Conservation (phyloP, 768 basidiomycete genomes). For the Pholiota conissans region DNA sequence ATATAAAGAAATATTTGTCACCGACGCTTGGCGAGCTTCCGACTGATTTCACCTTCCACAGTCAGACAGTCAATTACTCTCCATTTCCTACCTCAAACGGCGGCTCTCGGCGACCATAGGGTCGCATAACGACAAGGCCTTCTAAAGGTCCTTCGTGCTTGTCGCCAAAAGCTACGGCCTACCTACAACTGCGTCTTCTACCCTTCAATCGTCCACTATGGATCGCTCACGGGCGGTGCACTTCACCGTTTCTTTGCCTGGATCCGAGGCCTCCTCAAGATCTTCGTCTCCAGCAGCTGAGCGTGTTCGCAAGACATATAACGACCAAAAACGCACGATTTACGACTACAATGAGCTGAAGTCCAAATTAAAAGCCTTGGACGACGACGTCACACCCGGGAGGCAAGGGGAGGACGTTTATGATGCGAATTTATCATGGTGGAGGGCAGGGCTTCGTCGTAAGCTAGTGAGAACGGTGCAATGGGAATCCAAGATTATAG, state of each 20-base stretch:
- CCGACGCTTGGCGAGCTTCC: background rate
- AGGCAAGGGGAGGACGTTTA: conserved; percentile 56
- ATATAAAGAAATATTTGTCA: background rate
- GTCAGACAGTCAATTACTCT: no score
- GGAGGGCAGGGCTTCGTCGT: conserved; percentile 63
- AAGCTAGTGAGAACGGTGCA: conserved; percentile 52
- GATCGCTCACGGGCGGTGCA: conserved; percentile 17
- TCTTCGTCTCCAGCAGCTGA: conserved; percentile 28
- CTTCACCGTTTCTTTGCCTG: conserved; percentile 30
- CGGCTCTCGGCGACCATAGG: no score
- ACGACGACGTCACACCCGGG: conserved; percentile 25
- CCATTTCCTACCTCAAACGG: no score
- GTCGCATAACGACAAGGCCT: background rate
- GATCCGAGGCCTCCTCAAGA: conserved; percentile 33
- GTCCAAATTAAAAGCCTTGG: conserved; percentile 10
- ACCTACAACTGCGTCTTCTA: no score
- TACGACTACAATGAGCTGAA: conserved; percentile 13
- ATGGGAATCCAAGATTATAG: conserved; percentile 62
- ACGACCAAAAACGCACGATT: conserved; percentile 14
- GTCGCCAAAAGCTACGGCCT: no score
- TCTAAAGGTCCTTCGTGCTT: no score
- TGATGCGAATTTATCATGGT: conserved; percentile 58
- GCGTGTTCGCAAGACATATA: conserved; percentile 3
- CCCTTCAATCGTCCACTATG: conserved; percentile 3
- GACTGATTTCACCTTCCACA: no score